Evolutionary conservation across 176 grass and related monocot genomes (phyloP).

Genomic region (Secale cereale): DNA sequence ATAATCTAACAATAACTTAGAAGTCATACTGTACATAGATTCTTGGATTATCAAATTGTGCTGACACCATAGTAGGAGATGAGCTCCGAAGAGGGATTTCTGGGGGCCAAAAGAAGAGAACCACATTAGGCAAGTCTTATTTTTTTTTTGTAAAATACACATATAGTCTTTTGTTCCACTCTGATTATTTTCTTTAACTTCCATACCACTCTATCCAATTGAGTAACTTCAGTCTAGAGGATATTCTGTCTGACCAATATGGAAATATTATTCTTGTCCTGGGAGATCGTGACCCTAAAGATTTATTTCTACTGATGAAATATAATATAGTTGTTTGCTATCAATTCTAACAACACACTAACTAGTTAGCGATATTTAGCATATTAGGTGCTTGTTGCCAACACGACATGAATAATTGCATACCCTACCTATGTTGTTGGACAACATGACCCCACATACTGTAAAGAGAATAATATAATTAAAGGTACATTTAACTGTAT

Average conservation of each 20-base stretch:
- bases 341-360: background rate
- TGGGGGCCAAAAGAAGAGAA: too few species aligned
- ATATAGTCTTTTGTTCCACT: background rate
- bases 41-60: too few species aligned
- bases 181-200: background rate
- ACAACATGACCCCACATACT: background rate
- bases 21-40: background rate
- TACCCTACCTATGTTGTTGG: background rate
- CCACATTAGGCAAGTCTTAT: background rate
- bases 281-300: background rate
- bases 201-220: background rate
- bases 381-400: background rate
- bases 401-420: background rate
- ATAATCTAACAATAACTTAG: background rate
- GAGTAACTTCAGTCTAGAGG: background rate
- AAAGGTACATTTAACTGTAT: background rate
- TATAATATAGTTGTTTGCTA: background rate
- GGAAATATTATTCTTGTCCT: background rate
- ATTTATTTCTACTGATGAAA: background rate
- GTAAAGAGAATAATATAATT: background rate
- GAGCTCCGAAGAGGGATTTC: too few species aligned
- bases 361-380: background rate
- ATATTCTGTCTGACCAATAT: background rate
- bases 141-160: background rate
- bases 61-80: too few species aligned